Evolutionary conservation across 2,329 filamentous ascomycete genomes (phyloP), one percentile per base, ranked within the genome.

Genomic region (Graphiopsis chlorocephala): DNA sequence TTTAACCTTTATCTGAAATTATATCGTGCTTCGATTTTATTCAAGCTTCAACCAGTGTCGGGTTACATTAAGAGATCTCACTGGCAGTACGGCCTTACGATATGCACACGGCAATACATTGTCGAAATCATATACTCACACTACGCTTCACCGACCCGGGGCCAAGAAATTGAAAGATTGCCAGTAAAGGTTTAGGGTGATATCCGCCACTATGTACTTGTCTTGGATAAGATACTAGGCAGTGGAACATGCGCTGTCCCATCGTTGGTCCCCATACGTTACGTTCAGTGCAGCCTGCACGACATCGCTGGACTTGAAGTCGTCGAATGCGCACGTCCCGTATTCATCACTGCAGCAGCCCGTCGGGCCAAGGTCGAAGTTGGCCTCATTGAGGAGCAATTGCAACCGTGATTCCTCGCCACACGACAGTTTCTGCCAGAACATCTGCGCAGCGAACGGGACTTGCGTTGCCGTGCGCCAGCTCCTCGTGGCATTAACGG

Each of bases 391-490:
- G 25, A 52, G 48, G 48, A 52, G 48, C 48, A 52, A 28, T 14
- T 52, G 48, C 48, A 52, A 15, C 6, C 48, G 48, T 25, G 48
- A 52, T 52, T 52, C 48, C 17, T 25, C 48, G 11, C 10, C 48
- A n/a, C 48, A 52, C 25, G 48, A 29, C 26, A 52, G n/a, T 52
- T 52, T 29, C 25, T 52, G 48, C 48, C 48, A 52, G 48, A 52
- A 52, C 48, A 52, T 52, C 48, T 52, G 48, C 23, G 48, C 48
- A 29, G 48, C 48, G 48, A 52, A 52, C 23, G 48, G 48, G 48
- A 52, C 48, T 52, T 52, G 48, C 12, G 23, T 52, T 17, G 48
- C 25, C 14, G 48, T 52, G 48, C 48, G 48, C 48, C 48, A 52
- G 14, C 29, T 52, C n/a, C 48, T 52, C 23, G 48, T 52, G 48